Evolutionary conservation across 1,284 basidiomycete genomes (phyloP).

Genomic region (Anthracocystis walkeri): DNA sequence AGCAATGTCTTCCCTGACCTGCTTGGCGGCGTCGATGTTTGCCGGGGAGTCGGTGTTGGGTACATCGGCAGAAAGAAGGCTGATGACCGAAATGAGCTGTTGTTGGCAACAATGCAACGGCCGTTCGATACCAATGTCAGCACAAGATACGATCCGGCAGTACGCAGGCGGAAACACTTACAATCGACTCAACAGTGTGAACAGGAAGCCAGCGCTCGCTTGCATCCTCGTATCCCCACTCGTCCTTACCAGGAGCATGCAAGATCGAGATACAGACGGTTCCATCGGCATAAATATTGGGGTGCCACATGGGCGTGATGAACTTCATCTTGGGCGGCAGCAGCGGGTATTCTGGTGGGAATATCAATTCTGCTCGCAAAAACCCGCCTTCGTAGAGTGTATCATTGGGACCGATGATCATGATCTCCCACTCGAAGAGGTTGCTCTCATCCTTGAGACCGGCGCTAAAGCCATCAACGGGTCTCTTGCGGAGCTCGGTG

Average conservation of each 20-base stretch:
- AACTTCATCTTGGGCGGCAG: constrained; percentile 96
- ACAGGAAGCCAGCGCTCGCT: constrained; percentile 98
- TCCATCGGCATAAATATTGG: constrained; percentile 89
- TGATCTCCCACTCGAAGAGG: constrained; percentile 69
- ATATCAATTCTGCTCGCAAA: constrained; percentile 66
- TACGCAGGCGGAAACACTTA: constrained; percentile 72
- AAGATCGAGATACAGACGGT: constrained; percentile 95
- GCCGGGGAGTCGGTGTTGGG: constrained; percentile 96
- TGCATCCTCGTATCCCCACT: constrained; percentile 97
- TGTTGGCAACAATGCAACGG: not conserved
- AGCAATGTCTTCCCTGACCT: constrained; percentile 66
- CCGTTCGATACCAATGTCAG: not conserved
- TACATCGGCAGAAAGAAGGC: constrained; percentile 88
- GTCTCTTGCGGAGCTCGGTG: constrained; percentile 65
- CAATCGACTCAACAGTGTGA: constrained; percentile 95
- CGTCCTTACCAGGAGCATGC: constrained; percentile 96
- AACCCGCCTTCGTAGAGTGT: constrained; percentile 69
- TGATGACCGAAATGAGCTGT: constrained; percentile 95
- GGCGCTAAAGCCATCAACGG: constrained; percentile 69
- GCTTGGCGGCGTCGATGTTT: constrained; percentile 84
- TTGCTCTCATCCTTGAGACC: constrained; percentile 69
- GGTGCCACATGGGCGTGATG: constrained; percentile 97
- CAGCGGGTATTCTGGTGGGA: constrained; percentile 78
- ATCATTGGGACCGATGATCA: constrained; percentile 69
- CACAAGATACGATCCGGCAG: not conserved